Percentiles rank a stretch among this genome's conserved stretches.
Conservation (phyloP, 2,329 filamentous ascomycete species). For the Penicillium sp. region DNA sequence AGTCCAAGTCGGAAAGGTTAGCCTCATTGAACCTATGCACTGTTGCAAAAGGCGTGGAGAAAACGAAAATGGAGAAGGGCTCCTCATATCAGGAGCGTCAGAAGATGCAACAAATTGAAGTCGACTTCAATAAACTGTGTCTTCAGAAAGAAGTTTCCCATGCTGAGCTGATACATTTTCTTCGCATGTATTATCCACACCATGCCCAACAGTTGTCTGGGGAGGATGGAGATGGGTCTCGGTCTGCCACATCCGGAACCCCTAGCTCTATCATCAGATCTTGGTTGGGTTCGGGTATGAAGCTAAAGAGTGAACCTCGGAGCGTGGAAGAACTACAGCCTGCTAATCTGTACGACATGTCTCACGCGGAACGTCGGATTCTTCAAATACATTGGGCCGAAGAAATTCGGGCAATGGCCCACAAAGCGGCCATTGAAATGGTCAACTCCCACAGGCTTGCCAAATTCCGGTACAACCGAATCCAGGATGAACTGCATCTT, state of each 20-base stretch:
- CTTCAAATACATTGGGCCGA: background rate
- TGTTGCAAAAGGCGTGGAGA: conserved; percentile 36
- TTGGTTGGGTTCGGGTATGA: background rate
- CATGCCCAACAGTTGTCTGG: background rate
- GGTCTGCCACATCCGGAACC: background rate
- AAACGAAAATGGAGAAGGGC: conserved; percentile 28
- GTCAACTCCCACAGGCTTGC: background rate
- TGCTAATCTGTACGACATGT: background rate
- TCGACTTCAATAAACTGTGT: conserved; percentile 10
- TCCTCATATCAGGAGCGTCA: conserved; percentile 11
- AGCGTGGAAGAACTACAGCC: background rate
- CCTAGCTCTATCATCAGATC: background rate
- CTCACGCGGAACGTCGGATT: background rate
- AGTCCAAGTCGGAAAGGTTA: conserved; percentile 56
- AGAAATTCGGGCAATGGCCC: background rate
- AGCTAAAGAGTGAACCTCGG: background rate
- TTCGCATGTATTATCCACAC: background rate
- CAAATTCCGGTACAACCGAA: background rate
- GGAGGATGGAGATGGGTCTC: background rate
- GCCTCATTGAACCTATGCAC: conserved; percentile 51
- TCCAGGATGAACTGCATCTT: conserved; percentile 4
- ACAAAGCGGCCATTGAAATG: background rate
- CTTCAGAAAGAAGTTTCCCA: background rate
- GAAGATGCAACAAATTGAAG: conserved; percentile 12
- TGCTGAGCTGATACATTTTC: background rate